Percentiles rank a stretch among this genome's conserved stretches.
These are phyloP conservation scores for Sporothrix pallida DNA, from an alignment of 2,329 filamentous ascomycete genomes.

Conservation along the genomic window DNA sequence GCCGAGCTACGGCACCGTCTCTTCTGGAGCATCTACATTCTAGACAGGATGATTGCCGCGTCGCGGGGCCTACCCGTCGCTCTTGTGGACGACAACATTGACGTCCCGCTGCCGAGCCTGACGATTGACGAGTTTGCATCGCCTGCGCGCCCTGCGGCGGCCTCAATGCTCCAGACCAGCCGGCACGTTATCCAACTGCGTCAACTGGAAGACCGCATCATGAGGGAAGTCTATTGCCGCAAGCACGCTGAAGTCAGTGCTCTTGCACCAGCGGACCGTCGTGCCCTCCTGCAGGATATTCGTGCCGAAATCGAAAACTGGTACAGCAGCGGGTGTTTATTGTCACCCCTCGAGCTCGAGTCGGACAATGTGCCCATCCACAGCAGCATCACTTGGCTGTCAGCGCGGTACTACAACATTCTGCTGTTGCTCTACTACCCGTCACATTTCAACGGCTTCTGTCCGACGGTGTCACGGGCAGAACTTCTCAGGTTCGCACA, in stretches of 20 bases:
- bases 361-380: conserved; percentile 54
- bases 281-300: conserved; percentile 45
- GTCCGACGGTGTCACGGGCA: conserved; percentile 41
- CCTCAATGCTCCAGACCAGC: conserved; percentile 52
- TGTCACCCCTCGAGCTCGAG: conserved; percentile 47
- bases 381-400: conserved; percentile 53
- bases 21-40: conserved; percentile 53
- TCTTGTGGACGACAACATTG: conserved; percentile 49
- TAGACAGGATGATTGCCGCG: conserved; percentile 54
- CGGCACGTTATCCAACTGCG: conserved; percentile 54
- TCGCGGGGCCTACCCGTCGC: conserved; percentile 50
- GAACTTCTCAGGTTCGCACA: conserved; percentile 50
- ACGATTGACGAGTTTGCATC: conserved; percentile 54
- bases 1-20: conserved; percentile 46
- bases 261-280: conserved; percentile 34
- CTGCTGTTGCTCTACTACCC: conserved; percentile 53
- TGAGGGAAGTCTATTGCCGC: conserved; percentile 44
- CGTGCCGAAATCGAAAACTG: conserved; percentile 54
- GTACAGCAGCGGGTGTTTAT: conserved; percentile 54
- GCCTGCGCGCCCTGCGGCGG: conserved; percentile 47
- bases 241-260: conserved; percentile 41
- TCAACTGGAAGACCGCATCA: conserved; percentile 51
- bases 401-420: conserved; percentile 53
- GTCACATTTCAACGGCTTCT: conserved; percentile 40
- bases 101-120: conserved; percentile 52